Conservation (phyloP, 305 asterid genomes). For the Petunia hybrid region DNA sequence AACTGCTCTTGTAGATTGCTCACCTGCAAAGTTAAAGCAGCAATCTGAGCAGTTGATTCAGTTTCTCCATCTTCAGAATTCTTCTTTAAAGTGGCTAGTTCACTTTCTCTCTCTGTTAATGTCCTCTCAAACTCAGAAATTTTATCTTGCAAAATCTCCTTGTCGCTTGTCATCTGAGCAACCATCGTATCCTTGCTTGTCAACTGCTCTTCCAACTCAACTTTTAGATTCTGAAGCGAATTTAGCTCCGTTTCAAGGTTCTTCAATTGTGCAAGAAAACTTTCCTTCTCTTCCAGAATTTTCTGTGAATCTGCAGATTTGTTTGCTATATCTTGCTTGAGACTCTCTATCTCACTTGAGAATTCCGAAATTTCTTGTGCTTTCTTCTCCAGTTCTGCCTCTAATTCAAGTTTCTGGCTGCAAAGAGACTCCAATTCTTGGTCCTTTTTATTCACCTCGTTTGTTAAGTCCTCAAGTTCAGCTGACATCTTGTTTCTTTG, state of each 20-base stretch:
- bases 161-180: constrained; percentile 54
- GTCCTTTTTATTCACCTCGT: constrained; percentile 49
- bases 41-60: constrained; percentile 46
- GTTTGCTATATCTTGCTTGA: constrained; percentile 55
- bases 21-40: constrained; percentile 49
- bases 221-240: constrained; percentile 51
- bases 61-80: constrained; percentile 54
- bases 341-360: constrained; percentile 44
- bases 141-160: constrained; percentile 45
- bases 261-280: constrained; percentile 45
- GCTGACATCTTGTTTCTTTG: constrained; percentile 54
- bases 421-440: constrained; percentile 59
- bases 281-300: constrained; percentile 60
- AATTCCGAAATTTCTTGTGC: constrained; percentile 51
- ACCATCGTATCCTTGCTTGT: constrained; percentile 49
- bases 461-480: constrained; percentile 56
- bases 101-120: constrained; percentile 50
- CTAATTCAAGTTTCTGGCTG: constrained; percentile 56
- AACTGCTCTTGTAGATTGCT: constrained; percentile 55
- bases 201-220: constrained; percentile 56
- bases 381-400: constrained; percentile 60
- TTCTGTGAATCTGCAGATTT: constrained; percentile 54
- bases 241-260: constrained; percentile 55
- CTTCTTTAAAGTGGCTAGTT: constrained; percentile 47
- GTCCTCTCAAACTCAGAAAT: constrained; percentile 51